Evolutionary conservation across 768 basidiomycete genomes (phyloP).

Genomic region (Suillus subalutaceus): DNA sequence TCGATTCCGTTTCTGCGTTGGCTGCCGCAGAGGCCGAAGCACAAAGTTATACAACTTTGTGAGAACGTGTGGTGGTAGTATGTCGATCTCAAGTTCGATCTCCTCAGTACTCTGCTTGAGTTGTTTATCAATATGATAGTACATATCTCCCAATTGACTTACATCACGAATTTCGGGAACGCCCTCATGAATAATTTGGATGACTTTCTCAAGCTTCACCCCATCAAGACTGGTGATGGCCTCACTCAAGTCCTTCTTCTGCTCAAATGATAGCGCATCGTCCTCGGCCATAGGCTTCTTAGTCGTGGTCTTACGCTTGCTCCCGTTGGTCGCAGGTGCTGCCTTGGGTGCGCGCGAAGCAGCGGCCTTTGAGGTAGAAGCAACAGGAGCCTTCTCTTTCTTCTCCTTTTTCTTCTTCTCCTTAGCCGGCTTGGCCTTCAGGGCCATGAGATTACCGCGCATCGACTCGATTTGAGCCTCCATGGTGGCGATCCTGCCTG

Average conservation of each 20-base stretch:
- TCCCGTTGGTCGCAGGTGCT: conserved; percentile 37
- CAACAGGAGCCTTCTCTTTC: conserved; percentile 55
- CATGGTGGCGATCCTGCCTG: conserved; percentile 76
- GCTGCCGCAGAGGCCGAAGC: conserved; percentile 72
- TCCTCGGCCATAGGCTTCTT: conserved; percentile 52
- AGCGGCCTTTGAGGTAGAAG: conserved; percentile 65
- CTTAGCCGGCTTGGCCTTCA: conserved; percentile 59
- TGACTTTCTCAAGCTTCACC: conserved; percentile 82
- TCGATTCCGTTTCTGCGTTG: conserved; percentile 65
- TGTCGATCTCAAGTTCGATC: conserved; percentile 97
- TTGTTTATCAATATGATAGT: conserved; percentile 17
- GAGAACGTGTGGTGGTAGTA: conserved; percentile 82
- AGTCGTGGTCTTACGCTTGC: conserved; percentile 56
- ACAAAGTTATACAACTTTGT: conserved; percentile 97
- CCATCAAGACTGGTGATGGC: conserved; percentile 81
- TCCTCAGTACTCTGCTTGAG: conserved; percentile 86
- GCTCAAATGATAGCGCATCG: conserved; percentile 21
- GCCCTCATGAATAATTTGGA: conserved; percentile 93
- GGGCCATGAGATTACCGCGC: conserved; percentile 64
- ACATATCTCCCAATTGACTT: conserved; percentile 38
- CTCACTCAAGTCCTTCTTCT: too few relatives aligned
- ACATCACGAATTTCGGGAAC: conserved; percentile 94
- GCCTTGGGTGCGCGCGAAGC: conserved; percentile 51
- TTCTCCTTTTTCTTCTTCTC: conserved; percentile 77
- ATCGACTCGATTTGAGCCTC: conserved; percentile 83